Percentiles rank a stretch among this genome's conserved stretches.
Evolutionary conservation across 805 yeast species (phyloP).

Genomic region (Schwanniomyces occidentalis): DNA sequence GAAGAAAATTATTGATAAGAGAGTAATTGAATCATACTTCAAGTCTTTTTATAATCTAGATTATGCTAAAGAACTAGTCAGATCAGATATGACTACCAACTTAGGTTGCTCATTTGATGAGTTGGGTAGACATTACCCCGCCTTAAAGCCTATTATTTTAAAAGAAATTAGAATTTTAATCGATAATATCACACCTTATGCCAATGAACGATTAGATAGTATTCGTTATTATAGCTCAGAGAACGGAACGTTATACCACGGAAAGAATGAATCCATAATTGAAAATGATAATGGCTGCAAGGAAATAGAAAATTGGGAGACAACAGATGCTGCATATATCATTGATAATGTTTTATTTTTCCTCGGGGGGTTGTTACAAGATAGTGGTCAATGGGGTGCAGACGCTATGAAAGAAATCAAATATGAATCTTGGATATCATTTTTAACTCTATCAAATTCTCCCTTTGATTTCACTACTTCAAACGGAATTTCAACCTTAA

Average conservation of each 20-base stretch:
- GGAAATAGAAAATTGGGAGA: conserved; percentile 55
- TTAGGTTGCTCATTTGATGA: conserved; percentile 77
- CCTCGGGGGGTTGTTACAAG: conserved; percentile 53
- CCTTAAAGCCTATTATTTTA: conserved; percentile 59
- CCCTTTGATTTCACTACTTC: conserved; percentile 65
- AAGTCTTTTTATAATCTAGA: conserved; percentile 48
- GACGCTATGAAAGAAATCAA: conserved; percentile 37
- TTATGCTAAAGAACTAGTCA: conserved; percentile 53
- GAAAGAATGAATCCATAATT: conserved; percentile 40
- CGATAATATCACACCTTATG: conserved; percentile 40
- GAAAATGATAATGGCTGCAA: conserved; percentile 41
- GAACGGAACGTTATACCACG: conserved; percentile 39
- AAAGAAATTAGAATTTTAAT: conserved; percentile 49
- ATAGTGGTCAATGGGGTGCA: conserved; percentile 48
- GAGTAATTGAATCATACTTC: conserved; percentile 46
- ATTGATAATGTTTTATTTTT: conserved; percentile 53
- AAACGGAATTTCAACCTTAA: conserved; percentile 51
- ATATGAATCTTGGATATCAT: conserved; percentile 47
- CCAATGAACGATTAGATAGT: conserved; percentile 34
- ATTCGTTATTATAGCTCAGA: conserved; percentile 46
- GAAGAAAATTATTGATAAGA: conserved; percentile 46
- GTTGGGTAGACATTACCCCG: conserved; percentile 79
- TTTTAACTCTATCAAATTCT: conserved; percentile 50
- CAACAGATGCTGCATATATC: conserved; percentile 44
- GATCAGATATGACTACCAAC: conserved; percentile 48